These are phyloP conservation scores for Eragrostis curvula DNA, from an alignment of 176 grass and related monocot species.

Conservation along the genomic window DNA sequence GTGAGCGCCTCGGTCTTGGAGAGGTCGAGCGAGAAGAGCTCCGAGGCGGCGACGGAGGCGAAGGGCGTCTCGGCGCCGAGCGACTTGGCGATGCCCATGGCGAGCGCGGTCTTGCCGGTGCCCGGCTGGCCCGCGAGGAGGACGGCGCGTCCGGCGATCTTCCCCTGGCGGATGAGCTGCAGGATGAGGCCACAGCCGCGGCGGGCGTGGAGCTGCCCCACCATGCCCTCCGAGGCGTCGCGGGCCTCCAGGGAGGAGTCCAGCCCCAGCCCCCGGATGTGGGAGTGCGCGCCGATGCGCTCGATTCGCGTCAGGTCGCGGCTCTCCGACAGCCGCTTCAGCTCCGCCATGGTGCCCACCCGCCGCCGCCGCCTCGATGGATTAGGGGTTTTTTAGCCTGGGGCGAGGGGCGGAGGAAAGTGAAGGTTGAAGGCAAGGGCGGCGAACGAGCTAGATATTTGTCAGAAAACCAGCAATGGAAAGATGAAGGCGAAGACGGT, in stretches of 20 bases:
- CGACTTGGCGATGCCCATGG: constrained; percentile 97
- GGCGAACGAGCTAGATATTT: constrained; percentile 46
- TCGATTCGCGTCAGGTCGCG: constrained; percentile 94
- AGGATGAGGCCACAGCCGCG: constrained; percentile 82
- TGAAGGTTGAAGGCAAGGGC: constrained; percentile 40
- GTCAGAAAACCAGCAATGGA: constrained; percentile 1
- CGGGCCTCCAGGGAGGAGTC: constrained; percentile 89
- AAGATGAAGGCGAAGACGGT: constrained; percentile 7
- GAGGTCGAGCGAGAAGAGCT: constrained; percentile 94
- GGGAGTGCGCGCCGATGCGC: constrained; percentile 94
- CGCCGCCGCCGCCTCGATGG: constrained; percentile 10
- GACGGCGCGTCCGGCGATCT: constrained; percentile 81
- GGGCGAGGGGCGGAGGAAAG: not conserved
- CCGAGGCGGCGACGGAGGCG: constrained; percentile 81
- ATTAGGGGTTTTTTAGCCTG: not conserved
- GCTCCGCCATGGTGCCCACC: constrained; percentile 70
- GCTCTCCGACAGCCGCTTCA: constrained; percentile 84
- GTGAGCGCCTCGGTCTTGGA: constrained; percentile 95
- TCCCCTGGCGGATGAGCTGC: constrained; percentile 83
- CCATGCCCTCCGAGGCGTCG: constrained; percentile 90
- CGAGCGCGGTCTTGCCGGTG: constrained; percentile 91
- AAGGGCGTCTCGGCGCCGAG: constrained; percentile 91
- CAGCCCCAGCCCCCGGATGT: constrained; percentile 93
- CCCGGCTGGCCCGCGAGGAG: constrained; percentile 93
- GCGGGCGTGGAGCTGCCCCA: constrained; percentile 88